Percentiles rank a stretch among this genome's conserved stretches.
phyloP scores from a whole-genome alignment of 2,329 filamentous ascomycete genomes.

The Xenoacremonium recifei region DNA sequence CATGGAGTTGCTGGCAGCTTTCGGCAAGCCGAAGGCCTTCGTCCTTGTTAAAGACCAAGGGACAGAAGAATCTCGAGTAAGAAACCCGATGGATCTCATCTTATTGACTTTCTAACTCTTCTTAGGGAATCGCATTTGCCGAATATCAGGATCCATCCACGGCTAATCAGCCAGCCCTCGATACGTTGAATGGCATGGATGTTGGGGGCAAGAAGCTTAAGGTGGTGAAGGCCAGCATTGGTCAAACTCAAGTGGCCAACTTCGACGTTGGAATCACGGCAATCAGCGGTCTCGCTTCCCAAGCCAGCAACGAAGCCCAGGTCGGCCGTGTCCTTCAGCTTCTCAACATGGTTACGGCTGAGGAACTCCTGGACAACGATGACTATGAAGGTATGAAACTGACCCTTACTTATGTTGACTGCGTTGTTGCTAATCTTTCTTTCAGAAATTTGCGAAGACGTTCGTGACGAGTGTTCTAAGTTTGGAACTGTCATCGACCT shows the following conservation, averaged over 20 bases:
- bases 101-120: constrained; percentile 26
- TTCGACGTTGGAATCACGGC: constrained; percentile 96
- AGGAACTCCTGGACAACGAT: constrained; percentile 89
- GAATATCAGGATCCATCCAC: constrained; percentile 76
- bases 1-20: constrained; percentile 82
- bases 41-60: constrained; percentile 82
- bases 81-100: constrained; percentile 25
- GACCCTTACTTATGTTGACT: background rate
- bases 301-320: constrained; percentile 75
- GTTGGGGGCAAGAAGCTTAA: constrained; percentile 83
- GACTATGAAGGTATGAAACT: constrained; percentile 80
- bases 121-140: constrained; percentile 90
- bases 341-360: constrained; percentile 96
- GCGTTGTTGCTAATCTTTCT: constrained; percentile 31
- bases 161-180: constrained; percentile 80
- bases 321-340: constrained; percentile 84
- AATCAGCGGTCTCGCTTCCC: constrained; percentile 96
- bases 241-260: constrained; percentile 86
- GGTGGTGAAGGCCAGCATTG: constrained; percentile 86
- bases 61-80: constrained; percentile 83
- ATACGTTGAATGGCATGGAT: constrained; percentile 90
- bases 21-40: constrained; percentile 92
- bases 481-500: constrained; percentile 83
- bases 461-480: constrained; percentile 89
- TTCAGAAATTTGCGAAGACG: constrained; percentile 92